Evolutionary conservation across 805 yeast genomes (phyloP).

Genomic region (Dipodascopsis uninucleata): DNA sequence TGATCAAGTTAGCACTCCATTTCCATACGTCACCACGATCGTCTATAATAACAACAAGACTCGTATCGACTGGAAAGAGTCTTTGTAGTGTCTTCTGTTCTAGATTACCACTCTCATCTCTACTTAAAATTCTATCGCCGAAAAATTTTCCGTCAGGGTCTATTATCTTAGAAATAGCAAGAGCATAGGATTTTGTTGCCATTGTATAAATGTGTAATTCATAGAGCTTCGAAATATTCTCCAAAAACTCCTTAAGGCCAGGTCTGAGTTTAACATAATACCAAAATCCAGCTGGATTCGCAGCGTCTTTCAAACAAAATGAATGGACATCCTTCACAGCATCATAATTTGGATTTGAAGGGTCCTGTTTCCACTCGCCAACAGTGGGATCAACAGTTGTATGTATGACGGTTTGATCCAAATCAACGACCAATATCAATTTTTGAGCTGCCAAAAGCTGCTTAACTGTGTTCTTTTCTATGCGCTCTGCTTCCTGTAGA

Average conservation of each 20-base stretch:
- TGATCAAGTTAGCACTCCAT: constrained; percentile 87
- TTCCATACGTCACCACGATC: constrained; percentile 99
- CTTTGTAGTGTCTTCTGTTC: constrained; percentile 85
- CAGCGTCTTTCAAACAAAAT: constrained; percentile 74
- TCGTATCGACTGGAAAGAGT: constrained; percentile 90
- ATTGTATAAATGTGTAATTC: constrained; percentile 95
- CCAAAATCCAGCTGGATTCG: constrained; percentile 42
- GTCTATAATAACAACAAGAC: constrained; percentile 94
- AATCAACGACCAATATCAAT: constrained; percentile 86
- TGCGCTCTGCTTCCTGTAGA: constrained; percentile 72
- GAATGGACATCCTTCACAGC: constrained; percentile 77
- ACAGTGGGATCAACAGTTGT: constrained; percentile 98
- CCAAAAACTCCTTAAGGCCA: constrained; percentile 71
- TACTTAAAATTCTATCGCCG: constrained; percentile 84
- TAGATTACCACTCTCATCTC: constrained; percentile 92
- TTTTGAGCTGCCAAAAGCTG: constrained; percentile 60
- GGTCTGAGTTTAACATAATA: constrained; percentile 92
- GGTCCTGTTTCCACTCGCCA: constrained; percentile 91
- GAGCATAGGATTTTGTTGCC: constrained; percentile 95
- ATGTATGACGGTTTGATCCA: constrained; percentile 96
- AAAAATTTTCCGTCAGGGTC: constrained; percentile 85
- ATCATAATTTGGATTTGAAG: constrained; percentile 76
- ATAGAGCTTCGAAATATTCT: constrained; percentile 57
- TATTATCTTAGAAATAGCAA: constrained; percentile 80
- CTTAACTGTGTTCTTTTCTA: constrained; percentile 64